Evolutionary conservation across 1,284 basidiomycete species (phyloP).

Genomic region (Puccinia novopanici): DNA sequence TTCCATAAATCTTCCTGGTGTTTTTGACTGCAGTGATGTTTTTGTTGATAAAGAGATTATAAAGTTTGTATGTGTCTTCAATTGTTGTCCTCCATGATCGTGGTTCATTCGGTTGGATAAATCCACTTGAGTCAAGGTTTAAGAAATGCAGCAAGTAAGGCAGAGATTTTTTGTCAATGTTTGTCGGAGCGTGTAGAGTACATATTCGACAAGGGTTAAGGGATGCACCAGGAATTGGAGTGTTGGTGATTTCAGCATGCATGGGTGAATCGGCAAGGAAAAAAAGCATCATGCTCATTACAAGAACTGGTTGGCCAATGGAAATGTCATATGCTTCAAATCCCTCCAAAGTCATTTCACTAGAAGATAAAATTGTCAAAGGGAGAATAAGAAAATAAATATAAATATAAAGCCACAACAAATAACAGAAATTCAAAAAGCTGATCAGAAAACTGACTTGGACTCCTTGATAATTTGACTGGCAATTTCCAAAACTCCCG

Average conservation of each 20-base stretch:
- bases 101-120: not conserved
- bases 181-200: not conserved
- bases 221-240: not conserved
- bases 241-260: no score
- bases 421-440: not conserved
- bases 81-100: not conserved
- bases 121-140: not conserved
- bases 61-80: constrained; percentile 1
- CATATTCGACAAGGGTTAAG: constrained; percentile 17
- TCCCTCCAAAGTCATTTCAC: constrained; percentile 13
- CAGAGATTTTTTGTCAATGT: not conserved
- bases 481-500: no score
- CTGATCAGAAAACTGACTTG: not conserved
- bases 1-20: not conserved
- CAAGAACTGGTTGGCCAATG: constrained; percentile 6
- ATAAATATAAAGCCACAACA: not conserved
- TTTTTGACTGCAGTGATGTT: not conserved
- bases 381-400: not conserved
- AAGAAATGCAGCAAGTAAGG: not conserved
- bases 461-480: not conserved
- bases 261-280: constrained; percentile 22
- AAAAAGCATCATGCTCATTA: constrained; percentile 22
- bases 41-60: not conserved
- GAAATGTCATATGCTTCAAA: constrained; percentile 2
- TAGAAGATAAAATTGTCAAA: not conserved